Conservation (phyloP, 805 yeast species). For the Wickerhamomyces chaumierensis region DNA sequence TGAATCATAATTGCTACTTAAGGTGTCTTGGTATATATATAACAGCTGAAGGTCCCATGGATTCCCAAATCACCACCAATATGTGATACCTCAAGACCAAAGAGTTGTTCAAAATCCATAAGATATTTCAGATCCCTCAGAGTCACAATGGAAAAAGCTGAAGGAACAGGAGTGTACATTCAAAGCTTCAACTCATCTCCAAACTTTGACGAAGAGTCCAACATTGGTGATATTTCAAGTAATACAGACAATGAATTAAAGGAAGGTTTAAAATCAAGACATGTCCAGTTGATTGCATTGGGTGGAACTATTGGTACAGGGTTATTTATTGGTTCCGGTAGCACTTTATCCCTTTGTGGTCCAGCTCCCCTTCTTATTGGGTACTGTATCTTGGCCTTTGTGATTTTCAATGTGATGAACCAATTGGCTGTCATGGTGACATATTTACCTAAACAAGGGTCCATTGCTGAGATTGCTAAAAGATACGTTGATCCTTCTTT, state of each 20-base stretch:
- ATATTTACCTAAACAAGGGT: constrained; percentile 52
- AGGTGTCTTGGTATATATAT: no score
- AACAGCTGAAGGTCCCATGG: no score
- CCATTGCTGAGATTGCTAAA: constrained; percentile 46
- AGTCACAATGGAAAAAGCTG: no score
- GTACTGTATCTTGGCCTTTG: constrained; percentile 49
- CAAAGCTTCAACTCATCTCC: no score
- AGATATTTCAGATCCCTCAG: no score
- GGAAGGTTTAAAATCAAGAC: constrained; percentile 40
- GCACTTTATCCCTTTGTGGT: constrained; percentile 52
- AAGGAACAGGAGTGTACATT: no score
- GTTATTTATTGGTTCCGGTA: constrained; percentile 64
- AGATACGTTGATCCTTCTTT: constrained; percentile 32
- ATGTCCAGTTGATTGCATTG: constrained; percentile 70
- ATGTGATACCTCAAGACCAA: no score
- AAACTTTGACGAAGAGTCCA: no score
- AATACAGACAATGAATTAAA: constrained; percentile 4
- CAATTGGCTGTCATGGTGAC: constrained; percentile 64
- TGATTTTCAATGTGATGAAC: constrained; percentile 56
- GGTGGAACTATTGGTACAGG: constrained; percentile 87
- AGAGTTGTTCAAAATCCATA: no score
- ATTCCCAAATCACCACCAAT: no score
- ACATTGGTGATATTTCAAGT: no score
- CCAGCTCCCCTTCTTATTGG: constrained; percentile 61
- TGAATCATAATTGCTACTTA: no score